These are phyloP conservation scores for Aspergillus pseudoviridinutans DNA, from an alignment of 2,329 filamentous ascomycete species.

Conservation along the genomic window DNA sequence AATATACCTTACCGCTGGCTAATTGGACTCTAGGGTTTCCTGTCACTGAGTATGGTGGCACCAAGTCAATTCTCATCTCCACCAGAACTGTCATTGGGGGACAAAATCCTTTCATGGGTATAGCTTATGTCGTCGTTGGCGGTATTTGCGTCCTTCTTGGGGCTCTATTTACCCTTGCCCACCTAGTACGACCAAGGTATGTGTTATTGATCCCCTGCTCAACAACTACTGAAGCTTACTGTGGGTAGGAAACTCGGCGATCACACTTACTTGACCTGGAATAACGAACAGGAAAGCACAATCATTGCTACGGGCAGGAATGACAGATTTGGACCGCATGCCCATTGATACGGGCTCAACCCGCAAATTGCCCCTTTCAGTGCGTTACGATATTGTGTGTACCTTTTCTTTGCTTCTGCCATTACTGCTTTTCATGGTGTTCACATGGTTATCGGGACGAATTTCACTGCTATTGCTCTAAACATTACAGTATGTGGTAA, in stretches of 20 bases:
- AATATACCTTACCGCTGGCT: slow-evolving; percentile 6
- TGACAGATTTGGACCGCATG: slow-evolving; percentile 38
- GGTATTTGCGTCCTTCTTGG: slow-evolving; percentile 89
- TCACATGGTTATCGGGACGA: not conserved
- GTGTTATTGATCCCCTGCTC: slow-evolving; percentile 18
- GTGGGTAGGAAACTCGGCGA: slow-evolving; percentile 85
- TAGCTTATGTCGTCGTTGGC: slow-evolving; percentile 91
- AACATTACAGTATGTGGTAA: not conserved
- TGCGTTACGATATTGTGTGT: not conserved
- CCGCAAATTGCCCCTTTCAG: not conserved
- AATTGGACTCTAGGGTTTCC: slow-evolving; percentile 64
- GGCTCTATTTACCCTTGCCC: slow-evolving; percentile 80
- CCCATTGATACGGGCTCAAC: slow-evolving; percentile 9
- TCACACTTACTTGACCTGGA: slow-evolving; percentile 97
- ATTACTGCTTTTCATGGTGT: not conserved
- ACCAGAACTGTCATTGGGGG: slow-evolving; percentile 92
- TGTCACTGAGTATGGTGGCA: slow-evolving; percentile 73
- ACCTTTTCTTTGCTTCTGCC: not conserved
- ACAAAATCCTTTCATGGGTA: slow-evolving; percentile 91
- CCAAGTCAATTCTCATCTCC: slow-evolving; percentile 83
- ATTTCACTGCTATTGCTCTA: not conserved
- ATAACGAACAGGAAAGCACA: slow-evolving; percentile 62
- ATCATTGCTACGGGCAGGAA: slow-evolving; percentile 56
- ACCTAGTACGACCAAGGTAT: slow-evolving; percentile 85
- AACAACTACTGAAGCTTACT: slow-evolving; percentile 1